Evolutionary conservation across 345 rosid genomes (phyloP), one percentile per base, ranked within the genome.

Genomic region (Diplotaxis tenuifolia): DNA sequence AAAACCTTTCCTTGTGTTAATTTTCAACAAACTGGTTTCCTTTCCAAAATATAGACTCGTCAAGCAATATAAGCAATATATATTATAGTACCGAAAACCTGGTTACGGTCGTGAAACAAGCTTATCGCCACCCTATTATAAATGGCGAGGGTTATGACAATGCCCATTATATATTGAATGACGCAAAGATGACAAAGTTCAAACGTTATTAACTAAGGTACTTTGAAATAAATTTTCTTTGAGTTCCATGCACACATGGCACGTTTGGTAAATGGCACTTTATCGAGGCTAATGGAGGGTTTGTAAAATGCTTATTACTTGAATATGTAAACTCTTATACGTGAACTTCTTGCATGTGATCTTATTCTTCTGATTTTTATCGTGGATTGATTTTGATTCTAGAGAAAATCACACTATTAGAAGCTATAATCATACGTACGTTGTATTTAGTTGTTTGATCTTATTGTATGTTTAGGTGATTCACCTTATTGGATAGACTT

Each of bases 1-100:
- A 78, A 75, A 79, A 79, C 45, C 67, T 75, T 53, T 73, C 73
- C 57, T 60, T 65, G 36, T 67, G 64, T 72, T 49, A 23, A 9
- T 18, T 49, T 36, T 47, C 36, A 52, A 32, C 6, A 55, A 15
- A 58, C 12, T 68, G 11, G 56, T 38, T 40, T 25, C 31, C 16
- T 42, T 25, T 54, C 59, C 70, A 12, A 54, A 38, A 53, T 28
- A 60, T 22, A 34, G 11, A 11, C 8, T 14, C 57, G 27, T 52
- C 57, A 20, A 10, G 9, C 58, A 21, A 53, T 53, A 52, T 45
- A 45, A 40, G 47, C 42, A 36, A n/a, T 45, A 15, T 45, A 45
- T 15, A 20, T 5, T 52, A 52, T 22, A 34, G 16, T 71, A 49
- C 61, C 60, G 27, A 20, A 29, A 21, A 49, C 69, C 22, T 21